A percentile compares a stretch with the other conserved stretches of the same genome.
phyloP scores from a whole-genome alignment of 768 basidiomycete species.

The Crucibulum laeve region DNA sequence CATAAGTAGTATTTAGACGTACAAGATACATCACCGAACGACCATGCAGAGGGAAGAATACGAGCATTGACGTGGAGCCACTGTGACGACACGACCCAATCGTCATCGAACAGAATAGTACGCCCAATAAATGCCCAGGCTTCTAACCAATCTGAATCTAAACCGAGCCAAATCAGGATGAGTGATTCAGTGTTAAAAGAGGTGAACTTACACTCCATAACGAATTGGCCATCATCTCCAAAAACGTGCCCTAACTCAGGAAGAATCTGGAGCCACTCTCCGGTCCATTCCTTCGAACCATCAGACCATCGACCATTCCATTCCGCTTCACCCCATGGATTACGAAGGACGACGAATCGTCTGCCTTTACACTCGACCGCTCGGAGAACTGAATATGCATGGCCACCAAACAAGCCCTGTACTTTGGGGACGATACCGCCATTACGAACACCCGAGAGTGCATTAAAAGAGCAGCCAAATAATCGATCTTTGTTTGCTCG shows the following conservation, averaged over 20 bases:
- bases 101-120: constrained; percentile 41
- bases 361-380: constrained; percentile 41
- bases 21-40: constrained; percentile 53
- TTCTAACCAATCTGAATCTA: constrained; percentile 37
- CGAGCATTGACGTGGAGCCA: constrained; percentile 42
- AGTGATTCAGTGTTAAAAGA: not conserved
- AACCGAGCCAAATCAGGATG: not conserved
- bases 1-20: constrained; percentile 12
- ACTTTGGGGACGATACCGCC: constrained; percentile 21
- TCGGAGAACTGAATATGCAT: constrained; percentile 44
- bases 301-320: constrained; percentile 50
- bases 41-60: constrained; percentile 45
- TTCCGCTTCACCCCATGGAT: constrained; percentile 46
- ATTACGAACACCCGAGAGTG: constrained; percentile 26
- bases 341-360: constrained; percentile 43
- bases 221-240: constrained; percentile 45
- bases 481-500: constrained; percentile 47
- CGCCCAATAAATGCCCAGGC: constrained; percentile 41
- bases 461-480: constrained; percentile 47
- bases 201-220: constrained; percentile 39
- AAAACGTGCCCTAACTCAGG: constrained; percentile 35
- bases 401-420: constrained; percentile 34
- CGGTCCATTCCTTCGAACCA: constrained; percentile 46
- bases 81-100: constrained; percentile 43
- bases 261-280: constrained; percentile 39